A percentile compares a stretch with the other conserved stretches of the same genome.
Evolutionary conservation across 805 yeast genomes (phyloP).

Genomic region (Yamadazyma takamatsuzukensis): DNA sequence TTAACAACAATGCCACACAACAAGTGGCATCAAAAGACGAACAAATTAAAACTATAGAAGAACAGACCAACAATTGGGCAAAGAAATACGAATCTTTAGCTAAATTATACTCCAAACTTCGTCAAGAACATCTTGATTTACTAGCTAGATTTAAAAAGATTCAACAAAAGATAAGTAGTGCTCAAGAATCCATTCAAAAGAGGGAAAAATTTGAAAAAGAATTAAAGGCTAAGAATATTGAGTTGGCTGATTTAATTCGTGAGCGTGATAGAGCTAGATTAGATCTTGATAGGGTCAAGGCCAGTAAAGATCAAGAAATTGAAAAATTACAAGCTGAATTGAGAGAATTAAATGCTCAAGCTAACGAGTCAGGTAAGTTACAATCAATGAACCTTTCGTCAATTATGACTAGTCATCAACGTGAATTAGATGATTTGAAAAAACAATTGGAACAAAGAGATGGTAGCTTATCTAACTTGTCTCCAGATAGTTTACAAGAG

Average conservation of each 20-base stretch:
- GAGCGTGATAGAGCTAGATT: conserved; percentile 87
- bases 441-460: conserved; percentile 41
- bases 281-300: conserved; percentile 69
- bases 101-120: conserved; percentile 80
- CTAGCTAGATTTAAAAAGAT: conserved; percentile 74
- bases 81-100: conserved; percentile 87
- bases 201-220: conserved; percentile 81
- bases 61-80: conserved; percentile 76
- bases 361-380: conserved; percentile 56
- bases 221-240: conserved; percentile 78
- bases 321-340: conserved; percentile 64
- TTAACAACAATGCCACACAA: conserved; percentile 62
- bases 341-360: conserved; percentile 54
- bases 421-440: conserved; percentile 55
- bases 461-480: conserved; percentile 16
- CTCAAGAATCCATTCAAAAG: conserved; percentile 84
- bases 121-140: conserved; percentile 85
- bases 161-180: conserved; percentile 82
- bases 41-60: conserved; percentile 60
- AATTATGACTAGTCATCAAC: conserved; percentile 53
- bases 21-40: conserved; percentile 78
- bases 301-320: conserved; percentile 59
- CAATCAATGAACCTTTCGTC: conserved; percentile 62
- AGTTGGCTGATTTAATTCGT: conserved; percentile 81
- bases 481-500: conserved; percentile 35